phyloP scores from a whole-genome alignment of 257 asterid species.

The Nicotiana tabacum region DNA sequence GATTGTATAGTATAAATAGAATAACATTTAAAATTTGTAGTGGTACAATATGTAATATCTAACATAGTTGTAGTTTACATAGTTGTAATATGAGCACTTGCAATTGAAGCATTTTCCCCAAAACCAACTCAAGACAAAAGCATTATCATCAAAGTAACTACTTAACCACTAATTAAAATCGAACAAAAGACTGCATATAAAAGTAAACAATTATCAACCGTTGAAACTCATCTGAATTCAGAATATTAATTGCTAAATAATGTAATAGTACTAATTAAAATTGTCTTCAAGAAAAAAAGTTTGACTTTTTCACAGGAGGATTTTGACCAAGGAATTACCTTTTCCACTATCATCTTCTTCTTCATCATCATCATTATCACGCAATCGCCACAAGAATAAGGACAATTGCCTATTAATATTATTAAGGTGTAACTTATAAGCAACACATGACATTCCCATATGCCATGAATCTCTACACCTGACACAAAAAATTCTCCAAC shows the following conservation, averaged over 20 bases:
- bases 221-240: background rate
- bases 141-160: background rate
- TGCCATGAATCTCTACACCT: background rate
- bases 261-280: background rate
- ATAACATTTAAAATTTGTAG: too few relatives aligned
- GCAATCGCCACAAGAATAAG: background rate
- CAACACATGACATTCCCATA: conserved; percentile 11
- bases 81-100: too few relatives aligned
- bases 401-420: too few relatives aligned
- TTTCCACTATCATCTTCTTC: background rate
- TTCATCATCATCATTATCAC: background rate
- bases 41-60: too few relatives aligned
- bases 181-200: too few relatives aligned
- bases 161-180: too few relatives aligned
- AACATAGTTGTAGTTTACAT: too few relatives aligned
- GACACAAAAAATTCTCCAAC: conserved; percentile 9
- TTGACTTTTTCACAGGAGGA: background rate
- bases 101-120: background rate
- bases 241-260: background rate
- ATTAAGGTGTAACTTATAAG: background rate
- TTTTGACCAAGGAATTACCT: background rate
- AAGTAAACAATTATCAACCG: background rate
- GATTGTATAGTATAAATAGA: too few relatives aligned
- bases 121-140: background rate
- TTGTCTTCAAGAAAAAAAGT: background rate